Evolutionary conservation across 768 basidiomycete genomes (phyloP), one percentile per base, ranked within the genome.

Genomic region (Suillus clintonianus): DNA sequence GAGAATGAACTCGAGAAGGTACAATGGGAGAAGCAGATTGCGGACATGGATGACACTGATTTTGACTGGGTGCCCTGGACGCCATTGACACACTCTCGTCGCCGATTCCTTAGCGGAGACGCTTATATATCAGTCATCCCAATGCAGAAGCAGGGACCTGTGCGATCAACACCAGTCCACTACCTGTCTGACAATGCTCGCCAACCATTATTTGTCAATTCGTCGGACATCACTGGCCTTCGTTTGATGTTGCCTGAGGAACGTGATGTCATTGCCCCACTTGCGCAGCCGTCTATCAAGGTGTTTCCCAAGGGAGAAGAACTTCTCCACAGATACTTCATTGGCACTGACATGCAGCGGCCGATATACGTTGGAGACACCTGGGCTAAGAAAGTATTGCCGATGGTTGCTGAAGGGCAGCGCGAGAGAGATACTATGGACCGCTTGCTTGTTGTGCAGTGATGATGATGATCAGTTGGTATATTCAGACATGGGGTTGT

Each of bases 281-380:
- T 70, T 22, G 61, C 65, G 4, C 51, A 60, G 0, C 62, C 70
- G 0, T 59, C 55, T 19, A 9, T 62, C 17, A 62, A 61, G 22
- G 64, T 61, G 32, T 51, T 63, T 9, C 60, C 45, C 2, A 24
- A 64, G 42, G 73, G 72, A 59, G 72, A 71, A 30, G 71, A 67
- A 30, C 47, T 37, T 22, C 17, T 56, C 19, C 13, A 14, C 36
- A 55, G 71, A 24, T 73, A 74, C 61, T 41, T 59, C 58, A 1
- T 0, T 30, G 5, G 2, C 32, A 3, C 2, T 27, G 11, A 42
- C 8, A n/a, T 8, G 19, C 27, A 7, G 24, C 3, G 30, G 22
- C 59, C 47, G 7, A 64, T 74, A 19, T 75, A 68, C 17, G 73
- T 75, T 34, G 70, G 70, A 7, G 64, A 68, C 3, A 75, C 64